Percentiles rank a stretch among this genome's conserved stretches.
phyloP scores from a whole-genome alignment of 805 yeast genomes.

The Cyberlindnera bimundalis region DNA sequence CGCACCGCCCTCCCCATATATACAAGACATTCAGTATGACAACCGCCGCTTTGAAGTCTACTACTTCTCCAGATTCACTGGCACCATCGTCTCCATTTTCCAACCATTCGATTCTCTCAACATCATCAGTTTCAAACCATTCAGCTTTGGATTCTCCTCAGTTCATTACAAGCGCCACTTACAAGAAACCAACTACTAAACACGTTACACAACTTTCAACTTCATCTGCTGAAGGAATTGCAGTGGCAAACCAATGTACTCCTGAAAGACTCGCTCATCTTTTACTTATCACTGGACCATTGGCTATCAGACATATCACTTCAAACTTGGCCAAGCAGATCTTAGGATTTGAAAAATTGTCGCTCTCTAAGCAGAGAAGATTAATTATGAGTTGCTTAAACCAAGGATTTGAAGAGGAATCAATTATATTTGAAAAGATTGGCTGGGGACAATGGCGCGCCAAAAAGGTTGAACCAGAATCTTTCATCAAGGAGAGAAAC shows the following conservation, averaged over 20 bases:
- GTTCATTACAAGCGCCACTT: constrained; percentile 26
- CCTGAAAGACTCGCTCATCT: constrained; percentile 71
- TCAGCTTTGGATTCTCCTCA: constrained; percentile 23
- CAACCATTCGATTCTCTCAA: constrained; percentile 15
- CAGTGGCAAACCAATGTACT: constrained; percentile 83
- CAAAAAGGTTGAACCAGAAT: constrained; percentile 39
- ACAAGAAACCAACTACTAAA: constrained; percentile 26
- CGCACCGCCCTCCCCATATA: too few relatives aligned
- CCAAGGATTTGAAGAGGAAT: constrained; percentile 50
- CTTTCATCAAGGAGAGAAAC: constrained; percentile 39
- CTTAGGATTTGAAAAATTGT: constrained; percentile 72
- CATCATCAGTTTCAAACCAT: constrained; percentile 16
- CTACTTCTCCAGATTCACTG: constrained; percentile 24
- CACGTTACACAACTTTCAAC: constrained; percentile 51
- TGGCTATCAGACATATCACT: constrained; percentile 88
- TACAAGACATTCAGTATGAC: too few relatives aligned
- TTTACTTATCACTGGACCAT: constrained; percentile 72
- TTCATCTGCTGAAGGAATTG: constrained; percentile 82
- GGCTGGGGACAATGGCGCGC: constrained; percentile 99
- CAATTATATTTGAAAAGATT: constrained; percentile 79
- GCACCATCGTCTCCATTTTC: constrained; percentile 30
- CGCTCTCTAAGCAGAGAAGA: constrained; percentile 85
- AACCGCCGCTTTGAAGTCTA: constrained; percentile 6
- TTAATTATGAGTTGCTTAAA: constrained; percentile 88
- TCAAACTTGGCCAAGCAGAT: constrained; percentile 71